These are phyloP conservation scores for Tardiomyces blankii DNA, from an alignment of 1,139 yeast genomes.

Conservation along the genomic window DNA sequence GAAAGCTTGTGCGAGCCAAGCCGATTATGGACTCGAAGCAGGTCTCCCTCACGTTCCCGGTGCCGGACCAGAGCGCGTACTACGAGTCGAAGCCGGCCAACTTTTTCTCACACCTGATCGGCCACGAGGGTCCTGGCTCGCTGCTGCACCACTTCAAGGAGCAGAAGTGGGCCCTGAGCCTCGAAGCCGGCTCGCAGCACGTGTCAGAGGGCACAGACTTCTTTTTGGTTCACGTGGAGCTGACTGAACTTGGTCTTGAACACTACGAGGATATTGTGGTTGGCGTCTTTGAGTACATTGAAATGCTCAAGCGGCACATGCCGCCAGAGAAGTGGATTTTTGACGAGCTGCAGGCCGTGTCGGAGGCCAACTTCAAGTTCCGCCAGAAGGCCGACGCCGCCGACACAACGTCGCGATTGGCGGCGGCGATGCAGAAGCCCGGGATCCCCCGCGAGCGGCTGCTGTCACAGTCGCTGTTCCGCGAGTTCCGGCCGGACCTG, in stretches of 20 bases:
- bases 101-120: constrained; percentile 70
- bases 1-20: constrained; percentile 50
- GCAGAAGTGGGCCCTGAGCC: constrained; percentile 68
- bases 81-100: constrained; percentile 64
- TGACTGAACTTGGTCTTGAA: constrained; percentile 60
- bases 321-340: constrained; percentile 53
- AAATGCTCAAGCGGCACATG: constrained; percentile 35
- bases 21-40: constrained; percentile 75
- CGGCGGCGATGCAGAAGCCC: constrained; percentile 38
- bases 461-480: constrained; percentile 45
- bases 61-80: constrained; percentile 57
- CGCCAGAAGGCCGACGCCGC: constrained; percentile 57
- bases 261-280: constrained; percentile 52
- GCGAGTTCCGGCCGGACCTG: constrained; percentile 46
- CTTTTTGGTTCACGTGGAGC: constrained; percentile 58
- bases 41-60: constrained; percentile 54
- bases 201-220: constrained; percentile 60
- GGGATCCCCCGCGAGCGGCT: constrained; percentile 54
- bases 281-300: constrained; percentile 59
- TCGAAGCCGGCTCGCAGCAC: constrained; percentile 64
- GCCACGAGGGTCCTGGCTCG: constrained; percentile 89
- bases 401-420: constrained; percentile 42
- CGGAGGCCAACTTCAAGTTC: constrained; percentile 47
- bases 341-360: constrained; percentile 37
- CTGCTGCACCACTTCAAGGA: constrained; percentile 56